Evolutionary conservation across 2,329 filamentous ascomycete genomes (phyloP).

Genomic region (Aspergillus sojae): DNA sequence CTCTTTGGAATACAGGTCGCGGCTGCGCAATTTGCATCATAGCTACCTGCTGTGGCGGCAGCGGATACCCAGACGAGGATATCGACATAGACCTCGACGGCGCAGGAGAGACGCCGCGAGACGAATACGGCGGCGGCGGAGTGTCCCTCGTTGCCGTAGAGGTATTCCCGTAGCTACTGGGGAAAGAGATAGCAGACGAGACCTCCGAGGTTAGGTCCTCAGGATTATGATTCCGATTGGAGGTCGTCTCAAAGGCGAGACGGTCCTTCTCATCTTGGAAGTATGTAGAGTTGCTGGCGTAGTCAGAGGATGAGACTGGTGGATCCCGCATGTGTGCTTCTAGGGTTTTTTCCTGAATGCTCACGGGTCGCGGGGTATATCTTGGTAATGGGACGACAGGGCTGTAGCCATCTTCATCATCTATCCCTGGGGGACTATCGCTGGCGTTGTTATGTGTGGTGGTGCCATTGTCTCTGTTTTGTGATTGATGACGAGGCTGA

Average conservation of each 20-base stretch:
- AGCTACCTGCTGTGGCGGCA: constrained; percentile 18
- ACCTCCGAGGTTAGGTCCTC: constrained; percentile 40
- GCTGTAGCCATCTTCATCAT: constrained; percentile 33
- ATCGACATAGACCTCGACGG: constrained; percentile 38
- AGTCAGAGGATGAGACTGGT: constrained; percentile 27
- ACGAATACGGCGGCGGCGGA: constrained; percentile 46
- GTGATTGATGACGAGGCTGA: constrained; percentile 7
- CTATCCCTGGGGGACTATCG: background rate
- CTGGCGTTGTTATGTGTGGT: constrained; percentile 3
- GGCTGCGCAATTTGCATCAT: constrained; percentile 35
- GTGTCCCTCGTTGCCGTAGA: constrained; percentile 48
- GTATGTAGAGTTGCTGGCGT: constrained; percentile 10
- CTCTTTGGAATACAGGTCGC: constrained; percentile 27
- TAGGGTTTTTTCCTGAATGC: constrained; percentile 44
- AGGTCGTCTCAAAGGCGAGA: constrained; percentile 25
- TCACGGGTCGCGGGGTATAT: constrained; percentile 44
- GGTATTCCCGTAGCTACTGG: constrained; percentile 48
- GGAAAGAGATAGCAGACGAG: constrained; percentile 45
- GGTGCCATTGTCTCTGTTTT: background rate
- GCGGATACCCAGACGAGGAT: constrained; percentile 23
- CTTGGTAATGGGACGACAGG: constrained; percentile 40
- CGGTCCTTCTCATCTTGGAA: constrained; percentile 35
- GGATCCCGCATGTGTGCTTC: constrained; percentile 36
- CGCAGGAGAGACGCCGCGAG: constrained; percentile 28
- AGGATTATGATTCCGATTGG: constrained; percentile 4